Base-by-base conservation (phyloP, 2,329 filamentous ascomycete species). In the Plenodomus biglobosus region DNA sequence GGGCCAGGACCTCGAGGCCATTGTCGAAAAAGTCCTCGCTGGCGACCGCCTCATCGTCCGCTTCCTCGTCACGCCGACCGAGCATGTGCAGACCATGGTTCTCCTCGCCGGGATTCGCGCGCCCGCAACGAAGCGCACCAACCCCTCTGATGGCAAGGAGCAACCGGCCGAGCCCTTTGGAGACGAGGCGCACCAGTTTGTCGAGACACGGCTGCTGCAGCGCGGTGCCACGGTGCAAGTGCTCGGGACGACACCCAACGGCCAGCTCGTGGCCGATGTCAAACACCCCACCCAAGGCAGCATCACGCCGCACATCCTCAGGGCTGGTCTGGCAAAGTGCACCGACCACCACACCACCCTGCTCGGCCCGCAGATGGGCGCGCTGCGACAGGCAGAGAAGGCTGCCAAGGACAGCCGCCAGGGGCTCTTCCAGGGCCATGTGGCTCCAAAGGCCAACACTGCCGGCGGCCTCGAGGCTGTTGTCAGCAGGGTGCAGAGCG, bases 291-390 rank as follows among this genome's bases (percentile, higher is more conserved):
- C 74, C 19, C 84, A 86, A 52, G 94, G 94, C 55, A 96, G 91
- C 73, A 95, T 99, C 70, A 90, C 92, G 54, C 90, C 89, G 58
- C 95, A 95, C 72, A 74, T 99, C 37, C 84, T 99, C 38, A 85
- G 92, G 63, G 89, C 91, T 44, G 94, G 94, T 62, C 80, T 97
- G 46, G 94, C 92, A 35, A 84, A 90, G 65, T 97, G 92, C 77
- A 91, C 92, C 56, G 94, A 99, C 73, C 92, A 94, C 74, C 94
- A 99, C 76, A 95, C 92, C 1, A 95, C 91, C 34, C 80, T 96
- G 76, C 82, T 99, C 10, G 94, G 94, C 38, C 78, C 84, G 41
- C 89, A 92, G 63, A 99, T 99, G 94, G 85, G 87, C 36, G 73
- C 82, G 48, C 83, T 97, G 48, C 85, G 94, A 55, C 84, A 88